A percentile compares a stretch with the other conserved stretches of the same genome.
These are phyloP conservation scores for Schizochytrium sp. DNA, from an alignment of 108 stramenopile species.

Conservation along the genomic window DNA sequence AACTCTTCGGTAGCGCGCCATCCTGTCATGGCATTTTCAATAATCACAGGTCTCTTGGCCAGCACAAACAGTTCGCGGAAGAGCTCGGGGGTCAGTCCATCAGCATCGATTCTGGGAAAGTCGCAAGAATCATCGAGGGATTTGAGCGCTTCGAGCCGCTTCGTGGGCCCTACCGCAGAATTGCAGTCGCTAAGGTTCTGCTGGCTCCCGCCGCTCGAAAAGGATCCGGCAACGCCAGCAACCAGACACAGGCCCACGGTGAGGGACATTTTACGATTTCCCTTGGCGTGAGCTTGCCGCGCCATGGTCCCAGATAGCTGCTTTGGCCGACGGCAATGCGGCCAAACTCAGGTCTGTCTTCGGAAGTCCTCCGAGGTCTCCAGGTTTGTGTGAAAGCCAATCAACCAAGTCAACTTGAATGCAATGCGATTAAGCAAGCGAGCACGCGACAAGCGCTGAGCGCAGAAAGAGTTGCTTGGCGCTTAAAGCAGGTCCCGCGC, in stretches of 20 bases:
- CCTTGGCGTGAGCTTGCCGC: not conserved
- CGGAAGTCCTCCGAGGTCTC: too few species aligned
- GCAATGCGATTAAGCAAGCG: too few species aligned
- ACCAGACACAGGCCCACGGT: not conserved
- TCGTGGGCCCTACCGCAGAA: not conserved
- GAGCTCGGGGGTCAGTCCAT: not conserved
- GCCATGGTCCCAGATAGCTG: not conserved
- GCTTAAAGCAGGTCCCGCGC: too few species aligned
- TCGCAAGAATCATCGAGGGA: not conserved
- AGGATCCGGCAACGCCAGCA: not conserved
- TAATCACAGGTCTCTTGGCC: not conserved
- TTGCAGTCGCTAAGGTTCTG: too few species aligned
- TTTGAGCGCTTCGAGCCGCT: not conserved
- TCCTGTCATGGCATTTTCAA: not conserved
- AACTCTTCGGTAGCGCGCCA: not conserved
- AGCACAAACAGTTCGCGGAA: not conserved
- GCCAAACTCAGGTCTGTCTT: too few species aligned
- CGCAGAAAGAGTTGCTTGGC: too few species aligned
- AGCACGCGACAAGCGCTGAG: too few species aligned
- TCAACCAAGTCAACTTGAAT: too few species aligned
- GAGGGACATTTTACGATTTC: not conserved
- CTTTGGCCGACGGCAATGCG: too few species aligned
- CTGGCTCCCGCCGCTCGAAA: not conserved
- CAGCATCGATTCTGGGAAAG: not conserved
- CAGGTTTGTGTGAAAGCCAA: too few species aligned